These are phyloP conservation scores for Inonotus hispidus DNA, from an alignment of 1,284 basidiomycete species.

Conservation along the genomic window DNA sequence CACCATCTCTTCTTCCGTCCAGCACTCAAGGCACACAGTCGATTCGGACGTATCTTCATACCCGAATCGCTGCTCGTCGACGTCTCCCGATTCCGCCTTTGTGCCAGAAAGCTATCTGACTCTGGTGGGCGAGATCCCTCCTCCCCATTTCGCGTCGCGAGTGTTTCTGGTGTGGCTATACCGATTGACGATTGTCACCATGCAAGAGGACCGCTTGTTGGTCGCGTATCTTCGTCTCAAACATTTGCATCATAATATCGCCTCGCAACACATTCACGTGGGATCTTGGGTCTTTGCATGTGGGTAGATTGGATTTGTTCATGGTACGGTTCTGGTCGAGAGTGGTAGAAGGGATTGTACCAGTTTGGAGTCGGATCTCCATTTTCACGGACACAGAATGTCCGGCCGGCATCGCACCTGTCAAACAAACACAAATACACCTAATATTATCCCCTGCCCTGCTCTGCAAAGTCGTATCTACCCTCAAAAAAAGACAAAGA, in stretches of 20 bases:
- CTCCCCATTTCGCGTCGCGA: not conserved
- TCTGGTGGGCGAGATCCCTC: not conserved
- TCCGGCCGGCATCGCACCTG: too few relatives aligned
- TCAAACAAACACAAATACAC: too few relatives aligned
- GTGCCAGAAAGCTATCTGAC: not conserved
- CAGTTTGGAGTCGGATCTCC: too few relatives aligned
- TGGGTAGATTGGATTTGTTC: too few relatives aligned
- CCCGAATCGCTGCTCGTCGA: not conserved
- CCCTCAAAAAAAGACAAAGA: too few relatives aligned
- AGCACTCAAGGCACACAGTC: not conserved
- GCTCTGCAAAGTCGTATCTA: too few relatives aligned
- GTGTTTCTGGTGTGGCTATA: not conserved
- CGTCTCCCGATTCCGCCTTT: not conserved
- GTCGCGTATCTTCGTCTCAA: not conserved
- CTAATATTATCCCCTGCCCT: too few relatives aligned
- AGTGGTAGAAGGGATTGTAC: too few relatives aligned
- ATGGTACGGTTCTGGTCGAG: too few relatives aligned
- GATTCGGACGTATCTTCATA: too few relatives aligned
- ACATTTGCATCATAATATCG: conserved; percentile 1
- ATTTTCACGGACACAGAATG: too few relatives aligned
- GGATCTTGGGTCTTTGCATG: not conserved
- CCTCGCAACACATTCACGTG: not conserved
- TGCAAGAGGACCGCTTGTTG: not conserved
- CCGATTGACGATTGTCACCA: not conserved
- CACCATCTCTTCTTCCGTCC: not conserved